Conservation (phyloP, 2,329 filamentous ascomycete genomes). For the Fusarium napiforme region DNA sequence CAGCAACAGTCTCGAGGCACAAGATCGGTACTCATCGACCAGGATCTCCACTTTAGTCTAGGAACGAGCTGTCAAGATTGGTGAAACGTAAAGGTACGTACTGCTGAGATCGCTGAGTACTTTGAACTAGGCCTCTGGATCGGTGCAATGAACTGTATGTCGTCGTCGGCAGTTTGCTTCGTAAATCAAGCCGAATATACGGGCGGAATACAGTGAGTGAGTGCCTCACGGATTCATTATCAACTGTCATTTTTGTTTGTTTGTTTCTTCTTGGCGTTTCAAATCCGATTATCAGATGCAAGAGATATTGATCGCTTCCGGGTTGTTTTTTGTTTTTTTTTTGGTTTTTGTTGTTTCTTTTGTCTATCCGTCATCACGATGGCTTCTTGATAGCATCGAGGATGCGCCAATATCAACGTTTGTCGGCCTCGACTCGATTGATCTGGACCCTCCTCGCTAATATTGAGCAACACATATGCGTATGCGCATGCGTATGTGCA, state of each 20-base stretch:
- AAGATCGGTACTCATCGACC: constrained; percentile 37
- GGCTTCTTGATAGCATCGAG: not conserved
- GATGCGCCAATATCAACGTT: not conserved
- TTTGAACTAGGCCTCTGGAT: constrained; percentile 17
- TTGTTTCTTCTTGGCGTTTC: constrained; percentile 2
- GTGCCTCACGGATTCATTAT: not conserved
- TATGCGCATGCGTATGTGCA: not conserved
- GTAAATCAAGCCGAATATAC: not conserved
- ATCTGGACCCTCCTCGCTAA: not conserved
- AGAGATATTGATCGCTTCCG: constrained; percentile 8
- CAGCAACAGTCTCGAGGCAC: constrained; percentile 26
- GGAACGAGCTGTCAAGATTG: constrained; percentile 18
- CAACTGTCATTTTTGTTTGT: not conserved
- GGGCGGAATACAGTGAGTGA: no score
- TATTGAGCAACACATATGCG: not conserved
- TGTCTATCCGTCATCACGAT: not conserved
- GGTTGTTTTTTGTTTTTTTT: not conserved
- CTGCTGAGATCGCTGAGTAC: constrained; percentile 20
- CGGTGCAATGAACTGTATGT: constrained; percentile 16
- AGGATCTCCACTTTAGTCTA: constrained; percentile 8
- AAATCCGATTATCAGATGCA: not conserved
- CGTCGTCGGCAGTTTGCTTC: not conserved
- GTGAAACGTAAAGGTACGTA: not conserved
- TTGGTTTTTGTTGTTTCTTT: constrained; percentile 1
- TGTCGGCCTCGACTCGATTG: not conserved